A percentile compares a stretch with the other conserved stretches of the same genome.
Conservation (phyloP, 1,284 basidiomycete species). For the Rhodotorula sp. region DNA sequence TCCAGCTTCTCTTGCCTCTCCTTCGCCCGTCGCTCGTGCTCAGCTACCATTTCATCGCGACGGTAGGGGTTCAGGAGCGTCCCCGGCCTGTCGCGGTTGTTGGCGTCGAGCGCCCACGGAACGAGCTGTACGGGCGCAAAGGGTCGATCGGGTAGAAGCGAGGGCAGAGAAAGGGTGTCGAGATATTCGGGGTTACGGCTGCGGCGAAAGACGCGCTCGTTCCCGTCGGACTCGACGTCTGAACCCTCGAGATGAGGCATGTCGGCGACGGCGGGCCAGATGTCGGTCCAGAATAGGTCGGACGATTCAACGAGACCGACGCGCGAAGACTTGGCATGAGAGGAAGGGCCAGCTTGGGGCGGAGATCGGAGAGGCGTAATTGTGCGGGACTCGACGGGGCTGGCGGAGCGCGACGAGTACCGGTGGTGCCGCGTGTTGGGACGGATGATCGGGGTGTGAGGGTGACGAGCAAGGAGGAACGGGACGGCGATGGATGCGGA, state of each 20-base stretch:
- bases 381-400: not conserved
- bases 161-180: not conserved
- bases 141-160: too few relatives aligned
- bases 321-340: not conserved
- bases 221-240: not conserved
- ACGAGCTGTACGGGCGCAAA: too few relatives aligned
- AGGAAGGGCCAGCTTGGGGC: not conserved
- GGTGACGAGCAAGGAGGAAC: not conserved
- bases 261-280: not conserved
- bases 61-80: too few relatives aligned
- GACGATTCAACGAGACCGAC: not conserved
- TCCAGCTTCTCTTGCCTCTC: not conserved
- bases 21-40: too few relatives aligned
- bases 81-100: too few relatives aligned
- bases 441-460: not conserved
- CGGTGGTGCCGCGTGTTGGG: not conserved
- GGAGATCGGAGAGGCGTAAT: not conserved
- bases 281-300: not conserved
- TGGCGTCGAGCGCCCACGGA: too few relatives aligned
- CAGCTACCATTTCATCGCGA: too few relatives aligned
- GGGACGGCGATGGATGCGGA: not conserved
- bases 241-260: slow-evolving; percentile 4
- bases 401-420: not conserved
- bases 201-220: not conserved
- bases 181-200: not conserved